Evolutionary conservation across 2,329 filamentous ascomycete species (phyloP), one percentile per base, ranked within the genome.

Genomic region (Metarhizium brunneum): DNA sequence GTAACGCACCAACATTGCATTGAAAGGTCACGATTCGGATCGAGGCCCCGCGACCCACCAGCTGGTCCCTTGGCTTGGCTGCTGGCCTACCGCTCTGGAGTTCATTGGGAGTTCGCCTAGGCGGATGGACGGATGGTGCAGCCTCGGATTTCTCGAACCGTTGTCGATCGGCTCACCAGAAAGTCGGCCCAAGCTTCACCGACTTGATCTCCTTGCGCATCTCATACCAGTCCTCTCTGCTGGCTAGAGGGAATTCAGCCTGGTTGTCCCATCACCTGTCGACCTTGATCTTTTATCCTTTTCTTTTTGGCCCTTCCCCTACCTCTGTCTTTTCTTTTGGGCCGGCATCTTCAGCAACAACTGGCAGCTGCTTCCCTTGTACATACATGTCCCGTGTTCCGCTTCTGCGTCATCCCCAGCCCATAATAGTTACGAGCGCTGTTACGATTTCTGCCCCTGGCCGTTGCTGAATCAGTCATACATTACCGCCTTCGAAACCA

Each of bases 291-390:
- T 18, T 29, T 35, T 29, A 20, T n/a, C 8, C 40, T 45, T 25
- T 5, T 53, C 49, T 50, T 10, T 20, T 35, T 54, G 29, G 32
- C 52, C 18, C 32, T 54, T 30, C 30, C 35, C 38, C 45, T 52
- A 51, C n/a, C 42, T 51, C 43, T 35, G 52, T 52, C 18, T 52
- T 47, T 38, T 52, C 36, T 45, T 40, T 38, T 56, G 52, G 47
- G 52, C 43, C 50, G 52, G 50, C 40, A 45, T 40, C 20, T 18
- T 45, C n/a, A n/a, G 10, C 6, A 42, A 30, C n/a, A 47, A n/a
- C n/a, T 14, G 14, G 3, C 6, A 29, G n/a, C 45, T 30, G 4
- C 45, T 57, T 51, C 55, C 42, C 30, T 50, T 48, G 35, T 16
- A 3, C 5, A 18, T 13, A 45, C 5, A 18, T 13, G 25, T 20